A percentile compares a stretch with the other conserved stretches of the same genome.
phyloP scores from a whole-genome alignment of 2,329 filamentous ascomycete species.

The Venturia carpophila region DNA sequence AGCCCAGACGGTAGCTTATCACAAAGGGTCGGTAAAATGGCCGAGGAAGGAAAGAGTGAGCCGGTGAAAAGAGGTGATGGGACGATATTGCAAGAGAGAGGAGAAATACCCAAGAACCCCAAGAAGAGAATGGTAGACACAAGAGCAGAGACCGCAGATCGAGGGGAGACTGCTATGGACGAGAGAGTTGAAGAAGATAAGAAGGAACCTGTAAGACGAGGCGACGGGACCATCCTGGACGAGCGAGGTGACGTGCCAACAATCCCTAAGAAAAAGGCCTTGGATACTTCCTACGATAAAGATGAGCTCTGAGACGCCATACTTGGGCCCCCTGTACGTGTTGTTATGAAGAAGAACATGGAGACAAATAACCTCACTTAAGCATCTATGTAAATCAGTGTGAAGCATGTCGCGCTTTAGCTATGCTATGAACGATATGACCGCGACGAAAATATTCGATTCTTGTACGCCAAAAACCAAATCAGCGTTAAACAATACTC shows the following conservation, averaged over 20 bases:
- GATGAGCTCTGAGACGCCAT: conserved; percentile 2
- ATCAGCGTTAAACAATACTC: too few species aligned
- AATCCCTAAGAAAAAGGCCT: conserved; percentile 56
- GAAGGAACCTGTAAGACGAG: conserved; percentile 33
- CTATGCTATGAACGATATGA: too few species aligned
- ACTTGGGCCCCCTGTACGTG: neutral
- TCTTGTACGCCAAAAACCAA: too few species aligned
- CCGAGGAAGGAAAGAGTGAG: conserved; percentile 28
- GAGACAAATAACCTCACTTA: neutral
- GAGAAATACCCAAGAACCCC: conserved; percentile 41
- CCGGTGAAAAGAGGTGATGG: conserved; percentile 38
- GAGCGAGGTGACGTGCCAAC: conserved; percentile 29
- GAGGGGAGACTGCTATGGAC: conserved; percentile 40
- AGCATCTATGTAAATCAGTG: too few species aligned
- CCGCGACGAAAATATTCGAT: too few species aligned
- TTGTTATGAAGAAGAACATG: neutral
- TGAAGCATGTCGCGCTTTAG: too few species aligned
- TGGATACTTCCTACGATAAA: conserved; percentile 35
- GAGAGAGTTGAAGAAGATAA: conserved; percentile 22
- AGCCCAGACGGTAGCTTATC: conserved; percentile 31
- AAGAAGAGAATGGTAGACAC: conserved; percentile 55
- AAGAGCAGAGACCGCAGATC: conserved; percentile 47
- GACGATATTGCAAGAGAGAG: conserved; percentile 33
- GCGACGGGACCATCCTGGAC: conserved; percentile 39
- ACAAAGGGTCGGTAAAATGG: conserved; percentile 38